A percentile compares a stretch with the other conserved stretches of the same genome.
Conservation (phyloP, 306 rosid species). For the Sphenostylis stenocarpa region DNA sequence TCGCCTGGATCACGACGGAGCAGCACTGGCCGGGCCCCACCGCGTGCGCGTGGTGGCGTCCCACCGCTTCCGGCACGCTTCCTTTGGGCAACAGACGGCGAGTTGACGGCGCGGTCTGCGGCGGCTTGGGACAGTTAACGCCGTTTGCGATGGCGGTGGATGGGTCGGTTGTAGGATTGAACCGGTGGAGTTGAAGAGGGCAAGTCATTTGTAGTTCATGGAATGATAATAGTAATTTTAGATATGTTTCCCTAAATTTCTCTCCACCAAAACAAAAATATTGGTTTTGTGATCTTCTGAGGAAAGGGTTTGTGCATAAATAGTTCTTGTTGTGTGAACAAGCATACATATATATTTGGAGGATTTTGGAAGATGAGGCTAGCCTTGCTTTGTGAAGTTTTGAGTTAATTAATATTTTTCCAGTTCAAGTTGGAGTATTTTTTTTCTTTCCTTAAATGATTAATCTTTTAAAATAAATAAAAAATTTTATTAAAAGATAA, state of each 20-base stretch:
- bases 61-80: slow-evolving; percentile 45
- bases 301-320: neutral
- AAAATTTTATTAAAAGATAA: no score
- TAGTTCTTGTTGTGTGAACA: neutral
- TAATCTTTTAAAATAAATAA: neutral
- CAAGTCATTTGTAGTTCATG: slow-evolving; percentile 59
- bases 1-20: slow-evolving; percentile 69
- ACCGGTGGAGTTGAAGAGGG: slow-evolving; percentile 63
- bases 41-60: slow-evolving; percentile 51
- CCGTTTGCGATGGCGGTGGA: slow-evolving; percentile 24
- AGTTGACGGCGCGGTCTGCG: slow-evolving; percentile 32
- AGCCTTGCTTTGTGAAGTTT: neutral
- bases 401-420: slow-evolving; percentile 24
- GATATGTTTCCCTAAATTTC: neutral
- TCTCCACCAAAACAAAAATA: slow-evolving; percentile 18
- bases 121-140: neutral
- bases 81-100: neutral
- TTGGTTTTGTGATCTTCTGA: neutral
- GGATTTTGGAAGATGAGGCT: neutral
- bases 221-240: neutral
- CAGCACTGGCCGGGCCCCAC: slow-evolving; percentile 69
- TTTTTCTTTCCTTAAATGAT: neutral
- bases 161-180: slow-evolving; percentile 43
- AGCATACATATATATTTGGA: slow-evolving; percentile 5
- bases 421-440: slow-evolving; percentile 21